phyloP scores from a whole-genome alignment of 371 early-diverging fungal species.

The Nematocida ironsii region DNA sequence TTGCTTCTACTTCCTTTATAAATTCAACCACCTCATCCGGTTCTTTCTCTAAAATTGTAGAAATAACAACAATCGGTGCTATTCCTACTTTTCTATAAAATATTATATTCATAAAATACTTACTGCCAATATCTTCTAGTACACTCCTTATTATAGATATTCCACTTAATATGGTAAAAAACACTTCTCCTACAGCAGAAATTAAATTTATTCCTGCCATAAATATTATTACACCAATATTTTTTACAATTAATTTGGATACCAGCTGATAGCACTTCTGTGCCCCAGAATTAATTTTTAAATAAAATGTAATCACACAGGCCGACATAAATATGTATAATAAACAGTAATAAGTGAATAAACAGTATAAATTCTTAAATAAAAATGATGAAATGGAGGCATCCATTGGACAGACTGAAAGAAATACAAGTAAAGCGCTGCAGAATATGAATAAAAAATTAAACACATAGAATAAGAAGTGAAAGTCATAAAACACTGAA shows the following conservation, averaged over 20 bases:
- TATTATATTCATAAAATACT: slow-evolving; percentile 9
- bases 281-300: background rate
- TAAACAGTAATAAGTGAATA: background rate
- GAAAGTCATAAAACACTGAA: slow-evolving; percentile 3
- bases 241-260: background rate
- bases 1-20: slow-evolving; percentile 1
- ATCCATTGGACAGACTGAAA: background rate
- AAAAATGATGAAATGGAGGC: background rate
- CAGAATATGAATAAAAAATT: slow-evolving; percentile 4
- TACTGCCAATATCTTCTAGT: background rate
- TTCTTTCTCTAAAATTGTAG: slow-evolving; percentile 13
- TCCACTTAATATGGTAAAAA: background rate
- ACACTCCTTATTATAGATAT: background rate
- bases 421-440: background rate
- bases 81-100: slow-evolving; percentile 33
- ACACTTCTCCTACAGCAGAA: background rate
- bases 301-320: slow-evolving; percentile 1
- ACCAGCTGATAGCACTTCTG: background rate
- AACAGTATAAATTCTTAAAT: slow-evolving; percentile 8
- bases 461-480: background rate
- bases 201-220: slow-evolving; percentile 7
- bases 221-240: slow-evolving; percentile 3
- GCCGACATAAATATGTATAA: background rate
- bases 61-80: slow-evolving; percentile 3
- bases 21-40: slow-evolving; percentile 21